Evolutionary conservation across 768 basidiomycete species (phyloP).

Genomic region (Podaxis pistillaris): DNA sequence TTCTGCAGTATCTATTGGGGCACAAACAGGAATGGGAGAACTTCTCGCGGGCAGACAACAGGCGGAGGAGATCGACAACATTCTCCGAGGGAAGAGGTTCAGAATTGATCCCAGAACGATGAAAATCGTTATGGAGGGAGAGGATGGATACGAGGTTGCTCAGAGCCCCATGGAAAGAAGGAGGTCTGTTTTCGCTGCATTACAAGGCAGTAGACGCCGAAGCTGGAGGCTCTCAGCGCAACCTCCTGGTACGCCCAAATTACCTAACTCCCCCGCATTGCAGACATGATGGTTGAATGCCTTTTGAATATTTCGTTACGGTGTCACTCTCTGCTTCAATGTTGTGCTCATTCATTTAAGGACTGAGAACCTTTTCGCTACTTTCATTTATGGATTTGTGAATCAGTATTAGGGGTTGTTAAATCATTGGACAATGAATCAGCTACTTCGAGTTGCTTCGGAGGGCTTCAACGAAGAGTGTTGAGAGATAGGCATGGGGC

Average conservation of each 20-base stretch:
- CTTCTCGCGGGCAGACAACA: conserved; percentile 41
- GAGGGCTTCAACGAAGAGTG: background rate
- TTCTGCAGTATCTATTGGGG: conserved; percentile 54
- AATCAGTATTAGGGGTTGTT: too few species aligned
- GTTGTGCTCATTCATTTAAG: background rate
- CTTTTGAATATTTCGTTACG: too few species aligned
- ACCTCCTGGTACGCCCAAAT: conserved; percentile 5
- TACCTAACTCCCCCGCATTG: background rate
- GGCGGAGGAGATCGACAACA: conserved; percentile 37
- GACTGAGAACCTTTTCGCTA: background rate
- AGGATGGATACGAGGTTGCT: conserved; percentile 44
- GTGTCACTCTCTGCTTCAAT: too few species aligned
- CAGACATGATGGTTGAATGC: background rate
- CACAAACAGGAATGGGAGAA: conserved; percentile 45
- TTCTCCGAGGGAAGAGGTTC: conserved; percentile 45
- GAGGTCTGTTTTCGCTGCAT: conserved; percentile 32
- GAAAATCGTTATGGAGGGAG: conserved; percentile 55
- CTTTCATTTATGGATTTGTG: too few species aligned
- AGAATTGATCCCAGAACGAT: conserved; percentile 46
- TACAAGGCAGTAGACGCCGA: conserved; percentile 21
- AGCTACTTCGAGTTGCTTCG: background rate
- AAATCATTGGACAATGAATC: background rate
- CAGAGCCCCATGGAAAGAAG: conserved; percentile 25
- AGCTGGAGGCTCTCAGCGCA: background rate
- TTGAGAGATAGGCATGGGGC: background rate